Base-by-base conservation (phyloP, 805 yeast species). In the Ascoidea tarda region DNA sequence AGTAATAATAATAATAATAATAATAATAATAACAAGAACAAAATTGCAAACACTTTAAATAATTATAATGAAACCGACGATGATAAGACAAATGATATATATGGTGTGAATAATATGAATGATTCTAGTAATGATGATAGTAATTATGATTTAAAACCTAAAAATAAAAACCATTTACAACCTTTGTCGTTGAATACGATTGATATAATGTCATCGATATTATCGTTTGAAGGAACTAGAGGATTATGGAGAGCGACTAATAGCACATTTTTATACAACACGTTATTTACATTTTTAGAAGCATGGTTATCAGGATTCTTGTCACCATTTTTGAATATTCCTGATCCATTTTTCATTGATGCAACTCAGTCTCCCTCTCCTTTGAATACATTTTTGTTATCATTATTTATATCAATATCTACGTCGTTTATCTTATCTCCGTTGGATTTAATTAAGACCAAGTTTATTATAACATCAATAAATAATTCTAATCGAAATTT, bases 221-320 rank as follows among this genome's bases (percentile, higher is more conserved):
- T 77, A 59, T 76, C 88, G 31, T 81, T 74, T 67, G 96, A 75
- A 62, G 96, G 84, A 32, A 82, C 81, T 16, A 70, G 78, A 59
- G 88, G 89, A 4, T 65, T 83, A 6, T 81, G 87, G 72, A 74
- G 87, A 60, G 87, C 89, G 8, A 75, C 81, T 46, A 84, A 86
- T 62, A 84, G 96, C 2, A 75, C 95, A 0, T 91, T 89, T 60
- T 72, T 93, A 16, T 76, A 84, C 62, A 83, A 77, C 52, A 84
- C 95, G 0, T 70, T 88, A 16, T 78, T 83, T 1, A 78, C 81
- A 50, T 84, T 96, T 0, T 69, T 89, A 49, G 91, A 87, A 62
- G 87, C 96, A 1, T 90, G 98, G 97, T 73, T 89, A 49, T 84
- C 95, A 0, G 96, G 96, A 4, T 78, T 90, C 57, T 63, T 89